Evolutionary conservation across 768 basidiomycete genomes (phyloP), one percentile per base, ranked within the genome.

Genomic region (Podaxis sp.): DNA sequence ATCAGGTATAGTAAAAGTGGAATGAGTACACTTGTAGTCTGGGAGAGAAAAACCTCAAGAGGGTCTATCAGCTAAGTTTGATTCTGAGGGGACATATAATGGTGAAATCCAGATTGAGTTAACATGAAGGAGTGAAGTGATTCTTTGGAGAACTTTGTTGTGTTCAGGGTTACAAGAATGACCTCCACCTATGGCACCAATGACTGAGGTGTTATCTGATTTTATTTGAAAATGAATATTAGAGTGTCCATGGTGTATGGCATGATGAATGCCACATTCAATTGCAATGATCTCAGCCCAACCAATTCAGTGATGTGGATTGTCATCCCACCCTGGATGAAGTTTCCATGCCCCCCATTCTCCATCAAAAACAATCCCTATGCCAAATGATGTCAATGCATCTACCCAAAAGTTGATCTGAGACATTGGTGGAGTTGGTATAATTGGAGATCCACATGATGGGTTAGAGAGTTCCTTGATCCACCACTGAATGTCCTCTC

Each of bases 311-410:
- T 70, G 61, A n/a, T 61, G 63, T 1, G 51, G 54, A 11, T 37
- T 20, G 2, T 40, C 49, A 26, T 67, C 58, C 71, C 69, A 73
- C 3, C 44, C 63, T 0, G 49, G 40, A 0, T 2, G 3, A 0
- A 73, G 66, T 13, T 49, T 41, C 67, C 69, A 78, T 0, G 74
- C 71, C 12, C 65, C 71, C 77, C 77, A 81, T 1, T 38, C 26
- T 0, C 53, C 55, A 0, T 65, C 66, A 6, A 73, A 51, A 7
- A 75, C 28, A 1, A 80, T 36, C 1, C 80, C 78, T 33, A 82
- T 74, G 10, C 80, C 80, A 74, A 74, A 80, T 0, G 66, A 68
- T 0, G 77, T 79, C 0, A 75, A 78, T 1, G 77, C 76, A 58
- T 79, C 78, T 2, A 77, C 75, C 44, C 50, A 78, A 4, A 79